These are phyloP conservation scores for Blastobotrys peoriensis DNA, from an alignment of 805 yeast genomes.

Conservation along the genomic window DNA sequence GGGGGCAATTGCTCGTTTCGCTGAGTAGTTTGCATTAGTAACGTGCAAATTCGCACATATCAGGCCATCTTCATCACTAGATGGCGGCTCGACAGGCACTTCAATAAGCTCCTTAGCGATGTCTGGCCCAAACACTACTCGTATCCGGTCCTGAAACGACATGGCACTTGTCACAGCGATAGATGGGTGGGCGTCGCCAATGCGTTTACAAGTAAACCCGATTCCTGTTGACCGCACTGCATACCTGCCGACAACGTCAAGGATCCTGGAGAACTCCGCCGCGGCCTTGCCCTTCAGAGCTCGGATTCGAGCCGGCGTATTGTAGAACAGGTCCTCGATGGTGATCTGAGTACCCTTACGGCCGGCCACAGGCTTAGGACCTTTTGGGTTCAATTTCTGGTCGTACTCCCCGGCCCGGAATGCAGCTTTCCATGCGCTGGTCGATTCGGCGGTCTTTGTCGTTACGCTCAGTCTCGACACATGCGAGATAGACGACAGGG, in stretches of 20 bases:
- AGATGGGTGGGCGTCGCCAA: conserved; percentile 66
- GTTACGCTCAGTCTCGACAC: conserved; percentile 75
- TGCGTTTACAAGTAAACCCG: conserved; percentile 73
- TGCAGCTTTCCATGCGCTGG: conserved; percentile 61
- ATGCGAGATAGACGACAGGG: conserved; percentile 89
- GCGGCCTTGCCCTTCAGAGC: conserved; percentile 48
- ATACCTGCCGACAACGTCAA: conserved; percentile 80
- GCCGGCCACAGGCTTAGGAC: conserved; percentile 77
- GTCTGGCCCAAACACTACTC: conserved; percentile 63
- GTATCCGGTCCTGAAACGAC: conserved; percentile 58
- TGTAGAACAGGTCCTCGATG: conserved; percentile 87
- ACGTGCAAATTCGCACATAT: conserved; percentile 50
- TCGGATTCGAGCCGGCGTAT: conserved; percentile 70
- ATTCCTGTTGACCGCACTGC: conserved; percentile 65
- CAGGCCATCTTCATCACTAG: conserved; percentile 44
- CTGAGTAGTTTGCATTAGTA: conserved; percentile 64
- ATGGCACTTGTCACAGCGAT: conserved; percentile 51
- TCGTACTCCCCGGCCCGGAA: conserved; percentile 42
- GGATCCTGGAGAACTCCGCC: conserved; percentile 70
- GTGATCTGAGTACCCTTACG: conserved; percentile 75
- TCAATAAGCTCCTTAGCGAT: conserved; percentile 62
- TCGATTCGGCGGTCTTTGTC: conserved; percentile 56
- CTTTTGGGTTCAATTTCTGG: conserved; percentile 52
- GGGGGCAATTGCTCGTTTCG: conserved; percentile 60
- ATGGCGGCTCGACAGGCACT: conserved; percentile 33